Evolutionary conservation across 164 flowering plant species (phyloP).

Genomic region (Dillenia suffruticosa): DNA sequence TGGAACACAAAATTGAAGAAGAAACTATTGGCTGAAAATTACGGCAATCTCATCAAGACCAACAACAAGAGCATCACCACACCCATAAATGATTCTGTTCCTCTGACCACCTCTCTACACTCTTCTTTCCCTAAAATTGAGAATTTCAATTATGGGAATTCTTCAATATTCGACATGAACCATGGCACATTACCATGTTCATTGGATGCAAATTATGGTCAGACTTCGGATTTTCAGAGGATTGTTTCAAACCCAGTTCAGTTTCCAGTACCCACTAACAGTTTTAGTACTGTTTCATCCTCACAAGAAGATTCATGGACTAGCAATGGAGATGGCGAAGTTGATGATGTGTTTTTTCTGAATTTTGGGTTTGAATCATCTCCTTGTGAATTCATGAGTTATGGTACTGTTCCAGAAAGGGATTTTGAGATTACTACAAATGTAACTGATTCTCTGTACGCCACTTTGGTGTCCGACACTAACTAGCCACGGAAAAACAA

Average conservation of each 20-base stretch:
- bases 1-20: slow-evolving; percentile 85
- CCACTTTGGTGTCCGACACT: slow-evolving; percentile 1
- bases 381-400: background rate
- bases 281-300: background rate
- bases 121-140: background rate
- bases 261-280: slow-evolving; percentile 4
- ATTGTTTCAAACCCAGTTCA: slow-evolving; percentile 8
- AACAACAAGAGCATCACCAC: slow-evolving; percentile 5
- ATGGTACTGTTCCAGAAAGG: slow-evolving; percentile 1
- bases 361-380: background rate
- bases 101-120: background rate
- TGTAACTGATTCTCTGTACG: background rate
- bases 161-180: background rate
- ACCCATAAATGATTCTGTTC: slow-evolving; percentile 10
- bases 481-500: background rate
- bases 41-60: background rate
- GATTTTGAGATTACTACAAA: background rate
- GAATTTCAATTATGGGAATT: slow-evolving; percentile 4
- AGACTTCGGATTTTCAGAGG: slow-evolving; percentile 5
- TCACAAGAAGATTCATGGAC: slow-evolving; percentile 12
- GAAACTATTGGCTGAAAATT: slow-evolving; percentile 31
- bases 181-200: slow-evolving; percentile 1
- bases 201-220: slow-evolving; percentile 9
- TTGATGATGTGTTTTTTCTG: slow-evolving; percentile 3
- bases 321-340: background rate